phyloP scores from a whole-genome alignment of 768 basidiomycete genomes.

The Phanerochaete sordida region DNA sequence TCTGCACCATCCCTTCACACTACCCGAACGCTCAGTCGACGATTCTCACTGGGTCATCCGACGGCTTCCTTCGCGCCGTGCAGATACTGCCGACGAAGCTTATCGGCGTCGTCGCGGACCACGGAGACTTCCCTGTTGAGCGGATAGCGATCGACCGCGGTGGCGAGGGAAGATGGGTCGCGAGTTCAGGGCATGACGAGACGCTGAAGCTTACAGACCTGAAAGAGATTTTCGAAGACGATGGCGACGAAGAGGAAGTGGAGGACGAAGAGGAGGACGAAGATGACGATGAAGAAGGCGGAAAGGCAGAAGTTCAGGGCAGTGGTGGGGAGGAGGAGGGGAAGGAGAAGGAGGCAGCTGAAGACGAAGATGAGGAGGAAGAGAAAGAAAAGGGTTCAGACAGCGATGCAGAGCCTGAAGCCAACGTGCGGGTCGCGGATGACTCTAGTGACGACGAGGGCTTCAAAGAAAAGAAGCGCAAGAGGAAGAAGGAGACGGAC shows the following conservation, averaged over 20 bases:
- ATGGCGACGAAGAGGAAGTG: constrained; percentile 33
- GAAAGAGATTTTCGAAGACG: constrained; percentile 66
- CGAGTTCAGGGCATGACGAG: constrained; percentile 90
- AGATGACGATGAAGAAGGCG: constrained; percentile 25
- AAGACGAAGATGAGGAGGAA: constrained; percentile 24
- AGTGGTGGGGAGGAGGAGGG: constrained; percentile 15
- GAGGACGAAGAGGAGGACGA: constrained; percentile 35
- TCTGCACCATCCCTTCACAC: constrained; percentile 66
- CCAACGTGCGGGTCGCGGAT: neutral
- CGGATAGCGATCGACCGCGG: constrained; percentile 65
- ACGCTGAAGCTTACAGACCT: constrained; percentile 82
- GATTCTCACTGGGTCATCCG: constrained; percentile 87
- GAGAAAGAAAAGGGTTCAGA: constrained; percentile 10
- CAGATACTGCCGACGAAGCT: constrained; percentile 85
- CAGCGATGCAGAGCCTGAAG: neutral
- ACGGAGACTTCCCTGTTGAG: constrained; percentile 91
- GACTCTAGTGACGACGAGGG: constrained; percentile 7
- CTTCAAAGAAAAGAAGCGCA: constrained; percentile 41
- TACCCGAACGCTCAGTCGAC: constrained; percentile 59
- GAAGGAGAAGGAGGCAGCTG: constrained; percentile 8
- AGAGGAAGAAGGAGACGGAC: constrained; percentile 52
- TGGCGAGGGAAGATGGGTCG: constrained; percentile 78
- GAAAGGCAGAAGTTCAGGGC: constrained; percentile 25
- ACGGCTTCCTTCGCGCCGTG: constrained; percentile 85
- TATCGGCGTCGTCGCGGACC: constrained; percentile 86